These are phyloP conservation scores for Xerocomus amazonicus DNA, from an alignment of 1,284 basidiomycete species.

Conservation along the genomic window DNA sequence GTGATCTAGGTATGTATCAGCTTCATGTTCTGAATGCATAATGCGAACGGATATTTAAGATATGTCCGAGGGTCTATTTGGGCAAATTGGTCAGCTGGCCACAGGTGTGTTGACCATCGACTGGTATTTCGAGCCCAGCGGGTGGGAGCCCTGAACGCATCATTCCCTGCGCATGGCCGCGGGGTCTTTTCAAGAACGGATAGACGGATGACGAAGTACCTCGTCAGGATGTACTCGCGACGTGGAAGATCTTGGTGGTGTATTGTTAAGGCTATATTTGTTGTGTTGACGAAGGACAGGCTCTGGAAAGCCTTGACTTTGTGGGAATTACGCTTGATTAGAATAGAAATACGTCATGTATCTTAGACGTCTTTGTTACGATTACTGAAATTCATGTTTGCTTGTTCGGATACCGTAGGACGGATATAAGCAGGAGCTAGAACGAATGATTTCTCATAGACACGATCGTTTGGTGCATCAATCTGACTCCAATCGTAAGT, in stretches of 20 bases:
- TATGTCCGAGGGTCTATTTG: slow-evolving; percentile 51
- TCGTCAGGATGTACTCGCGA: slow-evolving; percentile 22
- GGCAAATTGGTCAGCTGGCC: slow-evolving; percentile 38
- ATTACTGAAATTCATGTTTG: not conserved
- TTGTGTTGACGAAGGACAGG: slow-evolving; percentile 12
- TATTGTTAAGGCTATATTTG: slow-evolving; percentile 17
- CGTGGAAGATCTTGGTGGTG: slow-evolving; percentile 14
- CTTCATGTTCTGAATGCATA: not conserved
- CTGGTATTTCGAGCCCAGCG: slow-evolving; percentile 50
- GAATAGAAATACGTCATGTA: slow-evolving; percentile 24
- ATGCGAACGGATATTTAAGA: slow-evolving; percentile 36
- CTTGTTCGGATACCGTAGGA: no score
- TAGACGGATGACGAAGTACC: slow-evolving; percentile 7
- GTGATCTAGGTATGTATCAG: slow-evolving; percentile 44
- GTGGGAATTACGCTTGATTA: slow-evolving; percentile 6
- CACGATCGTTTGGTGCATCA: no score
- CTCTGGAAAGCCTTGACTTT: slow-evolving; percentile 21
- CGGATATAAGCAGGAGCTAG: no score
- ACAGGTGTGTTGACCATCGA: slow-evolving; percentile 44
- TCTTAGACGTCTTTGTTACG: slow-evolving; percentile 19
- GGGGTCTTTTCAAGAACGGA: slow-evolving; percentile 5
- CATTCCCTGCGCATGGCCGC: not conserved
- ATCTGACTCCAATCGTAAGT: not conserved
- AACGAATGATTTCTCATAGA: no score
- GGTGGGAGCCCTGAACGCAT: slow-evolving; percentile 36